Evolutionary conservation across 768 basidiomycete species (phyloP), one percentile per base, ranked within the genome.

Genomic region (Botryobasidium botryosum): DNA sequence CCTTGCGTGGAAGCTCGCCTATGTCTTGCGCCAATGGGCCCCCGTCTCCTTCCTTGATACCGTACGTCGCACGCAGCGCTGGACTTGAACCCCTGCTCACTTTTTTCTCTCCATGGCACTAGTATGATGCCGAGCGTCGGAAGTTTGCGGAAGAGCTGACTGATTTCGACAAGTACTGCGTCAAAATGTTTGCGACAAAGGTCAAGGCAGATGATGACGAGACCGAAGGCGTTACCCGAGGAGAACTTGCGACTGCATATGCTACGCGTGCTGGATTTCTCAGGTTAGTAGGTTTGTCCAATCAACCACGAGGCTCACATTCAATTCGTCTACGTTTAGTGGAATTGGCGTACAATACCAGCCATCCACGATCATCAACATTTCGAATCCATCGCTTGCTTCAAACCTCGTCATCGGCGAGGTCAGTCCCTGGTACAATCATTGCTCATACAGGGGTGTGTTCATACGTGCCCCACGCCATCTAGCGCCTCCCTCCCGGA

Each of bases 131-230:
- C n/a, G n/a, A n/a, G n/a, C n/a, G n/a, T n/a, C n/a, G n/a, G n/a
- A n/a, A n/a, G n/a, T 79, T 72, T 47, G 81, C 82, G 0, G 69
- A 77, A 58, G 78, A 81, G 46, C 65, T 86, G 47, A 83, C 83
- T 47, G 52, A 68, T 39, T 82, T 79, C 52, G 81, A 84, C 55
- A 72, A 70, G 51, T 55, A 76, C 47, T 78, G 74, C 49, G 66
- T 76, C 6, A 62, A 64, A 12, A 60, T 80, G 17, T 80, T 79
- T 56, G 79, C 78, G 18, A 71, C 71, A 31, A 77, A 77, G 56
- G 74, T 77, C 3, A 63, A 65, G 27, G 73, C 72, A 3, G 59
- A 61, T 26, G 60, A 57, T 6, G 55, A n/a, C n/a, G n/a, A 66
- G 38, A 55, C 62, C 41, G 64, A 68, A 31, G 73, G 74, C 20